Conservation (phyloP, 164 flowering plant genomes). For the Umbilicus rupestris region DNA sequence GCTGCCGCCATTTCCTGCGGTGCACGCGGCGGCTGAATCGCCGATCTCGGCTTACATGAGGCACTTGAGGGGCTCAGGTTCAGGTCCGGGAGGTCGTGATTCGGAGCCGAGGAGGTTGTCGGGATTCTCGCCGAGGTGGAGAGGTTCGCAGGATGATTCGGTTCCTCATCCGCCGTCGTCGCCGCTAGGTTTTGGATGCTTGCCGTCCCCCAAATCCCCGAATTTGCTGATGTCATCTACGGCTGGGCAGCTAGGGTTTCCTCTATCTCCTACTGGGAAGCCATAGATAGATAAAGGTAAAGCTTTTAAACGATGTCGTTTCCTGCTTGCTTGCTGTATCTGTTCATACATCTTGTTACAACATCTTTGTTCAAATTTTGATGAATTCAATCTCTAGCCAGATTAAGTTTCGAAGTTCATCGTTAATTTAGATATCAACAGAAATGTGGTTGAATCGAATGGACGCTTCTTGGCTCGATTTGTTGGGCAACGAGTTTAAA, state of each 20-base stretch:
- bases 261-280: constrained; percentile 9
- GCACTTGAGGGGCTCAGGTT: constrained; percentile 36
- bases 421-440: too few relatives aligned
- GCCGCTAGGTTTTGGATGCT: constrained; percentile 48
- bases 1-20: constrained; percentile 80
- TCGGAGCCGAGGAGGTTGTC: constrained; percentile 27
- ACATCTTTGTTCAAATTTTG: not conserved
- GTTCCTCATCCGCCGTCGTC: constrained; percentile 16
- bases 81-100: constrained; percentile 23
- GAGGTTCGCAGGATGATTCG: constrained; percentile 26
- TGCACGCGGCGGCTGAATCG: constrained; percentile 77
- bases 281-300: not conserved
- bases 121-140: constrained; percentile 27
- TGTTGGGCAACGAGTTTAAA: too few relatives aligned
- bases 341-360: not conserved
- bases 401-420: too few relatives aligned
- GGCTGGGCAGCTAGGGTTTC: constrained; percentile 46
- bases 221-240: constrained; percentile 34
- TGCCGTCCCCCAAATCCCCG: constrained; percentile 48
- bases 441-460: too few relatives aligned
- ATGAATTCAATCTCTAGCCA: not conserved
- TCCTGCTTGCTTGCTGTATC: not conserved
- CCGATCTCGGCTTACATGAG: constrained; percentile 93
- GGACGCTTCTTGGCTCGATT: too few relatives aligned
- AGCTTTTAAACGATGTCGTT: not conserved